Conservation (phyloP, 2,329 filamentous ascomycete species). For the Calonectria multiphialidica region DNA sequence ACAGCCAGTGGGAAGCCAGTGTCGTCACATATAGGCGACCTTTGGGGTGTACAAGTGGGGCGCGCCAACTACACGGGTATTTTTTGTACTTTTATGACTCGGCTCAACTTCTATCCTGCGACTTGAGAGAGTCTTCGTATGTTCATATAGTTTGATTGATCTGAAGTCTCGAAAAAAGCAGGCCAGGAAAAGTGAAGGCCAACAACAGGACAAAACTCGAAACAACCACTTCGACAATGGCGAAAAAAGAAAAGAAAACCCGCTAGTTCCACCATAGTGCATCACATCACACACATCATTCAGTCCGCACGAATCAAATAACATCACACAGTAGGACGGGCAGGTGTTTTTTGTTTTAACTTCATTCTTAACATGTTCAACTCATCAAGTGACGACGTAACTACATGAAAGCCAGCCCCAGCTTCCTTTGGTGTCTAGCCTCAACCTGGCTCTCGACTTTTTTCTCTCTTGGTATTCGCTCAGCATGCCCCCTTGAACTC, state of each 20-base stretch:
- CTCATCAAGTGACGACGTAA: conserved; percentile 56
- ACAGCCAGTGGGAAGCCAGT: conserved; percentile 21
- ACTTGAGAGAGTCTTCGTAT: too few species aligned
- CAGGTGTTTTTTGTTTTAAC: conserved; percentile 15
- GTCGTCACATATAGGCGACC: conserved; percentile 33
- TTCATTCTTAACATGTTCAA: conserved; percentile 52
- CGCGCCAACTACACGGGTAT: too few species aligned
- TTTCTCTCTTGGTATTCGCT: conserved; percentile 50
- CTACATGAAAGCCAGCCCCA: conserved; percentile 56
- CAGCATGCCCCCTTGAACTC: conserved; percentile 44
- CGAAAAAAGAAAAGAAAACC: background rate
- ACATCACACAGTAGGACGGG: background rate
- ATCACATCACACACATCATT: too few species aligned
- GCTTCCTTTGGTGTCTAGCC: conserved; percentile 53
- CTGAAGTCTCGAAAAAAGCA: too few species aligned
- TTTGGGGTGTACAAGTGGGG: background rate
- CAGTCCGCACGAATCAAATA: too few species aligned
- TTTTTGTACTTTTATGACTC: background rate
- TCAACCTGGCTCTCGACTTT: conserved; percentile 51
- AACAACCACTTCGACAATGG: too few species aligned
- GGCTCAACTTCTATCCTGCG: background rate
- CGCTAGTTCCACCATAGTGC: too few species aligned
- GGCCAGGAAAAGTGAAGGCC: too few species aligned
- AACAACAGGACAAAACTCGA: too few species aligned
- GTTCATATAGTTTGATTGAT: too few species aligned